Base-by-base conservation (phyloP, 148 eudicot species). In the Cornus kousa region DNA sequence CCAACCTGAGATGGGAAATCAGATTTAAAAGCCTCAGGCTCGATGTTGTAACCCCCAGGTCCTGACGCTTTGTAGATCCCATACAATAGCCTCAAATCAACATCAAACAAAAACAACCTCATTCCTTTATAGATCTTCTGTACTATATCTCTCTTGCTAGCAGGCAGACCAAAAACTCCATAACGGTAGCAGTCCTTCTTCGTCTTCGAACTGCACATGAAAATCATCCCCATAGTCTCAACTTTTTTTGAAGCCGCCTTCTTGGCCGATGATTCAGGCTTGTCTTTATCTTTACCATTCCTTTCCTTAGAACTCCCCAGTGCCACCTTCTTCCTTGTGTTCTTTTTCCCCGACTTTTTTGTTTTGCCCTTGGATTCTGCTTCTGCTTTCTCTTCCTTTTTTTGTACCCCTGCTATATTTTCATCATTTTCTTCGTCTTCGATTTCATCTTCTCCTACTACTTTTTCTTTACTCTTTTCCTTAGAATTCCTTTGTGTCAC, bases 161-260 rank as follows among this genome's bases (percentile, higher is more conserved):
- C 95, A 80, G 99, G 99, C 72, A 93, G 87, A 75, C 99, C 99
- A 81, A 96, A 78, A 80, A 96, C 77, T 48, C 84, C 90, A 82
- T 90, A 92, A 71, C 70, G 88, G 68, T 78, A 94, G 80, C 99
- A 96, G 82, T 96, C 99, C 80, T 83, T 82, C 77, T 94, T 96
- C 31, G 99, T 96, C 83, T 91, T 87, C 35, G 99, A 93, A 76
- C 86, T 96, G 91, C 99, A 96, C 95, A 96, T 93, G 85, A 96
- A 96, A 74, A 96, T 89, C 97, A 96, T 89, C 46, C 99, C 99
- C 95, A 89, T 92, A 82, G 90, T 83, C 77, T 89, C 89, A 14
- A 66, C 78, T 83, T 72, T 90, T 83, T 84, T 85, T 46, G 89
- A 75, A n/a, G 35, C 74, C 75, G 88, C 90, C 39, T 74, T 83